Percentiles rank a stretch among this genome's conserved stretches.
Conservation (phyloP, 73 alveolate species). For the Paramecium octaurelia region DNA sequence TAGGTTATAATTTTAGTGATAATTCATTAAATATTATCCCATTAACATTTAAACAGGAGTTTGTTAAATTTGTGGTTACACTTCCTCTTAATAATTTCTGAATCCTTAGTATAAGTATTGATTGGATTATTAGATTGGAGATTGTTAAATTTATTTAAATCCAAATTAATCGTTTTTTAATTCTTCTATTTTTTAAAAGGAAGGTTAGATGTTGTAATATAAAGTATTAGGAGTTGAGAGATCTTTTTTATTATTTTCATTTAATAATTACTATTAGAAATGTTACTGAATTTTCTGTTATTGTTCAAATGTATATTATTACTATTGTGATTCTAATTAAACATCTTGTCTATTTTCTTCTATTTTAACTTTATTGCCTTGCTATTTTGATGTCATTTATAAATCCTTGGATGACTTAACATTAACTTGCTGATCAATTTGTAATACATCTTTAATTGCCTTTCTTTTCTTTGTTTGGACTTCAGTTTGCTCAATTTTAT, state of each 20-base stretch:
- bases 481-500: neutral
- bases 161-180: neutral
- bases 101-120: neutral
- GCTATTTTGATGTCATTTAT: neutral
- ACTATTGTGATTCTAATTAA: neutral
- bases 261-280: neutral
- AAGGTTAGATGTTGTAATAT: neutral
- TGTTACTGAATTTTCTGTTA: neutral
- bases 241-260: neutral
- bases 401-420: neutral
- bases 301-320: neutral
- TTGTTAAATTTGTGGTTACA: neutral
- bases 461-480: neutral
- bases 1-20: neutral
- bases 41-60: conserved; percentile 1
- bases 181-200: neutral
- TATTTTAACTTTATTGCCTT: neutral
- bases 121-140: neutral
- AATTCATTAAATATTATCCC: neutral
- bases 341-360: neutral
- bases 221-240: neutral
- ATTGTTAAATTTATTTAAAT: neutral
- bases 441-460: neutral
- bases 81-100: neutral
- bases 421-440: neutral